Conservation (phyloP, 1,284 basidiomycete genomes). For the Austroboletus novae-zelandiae region DNA sequence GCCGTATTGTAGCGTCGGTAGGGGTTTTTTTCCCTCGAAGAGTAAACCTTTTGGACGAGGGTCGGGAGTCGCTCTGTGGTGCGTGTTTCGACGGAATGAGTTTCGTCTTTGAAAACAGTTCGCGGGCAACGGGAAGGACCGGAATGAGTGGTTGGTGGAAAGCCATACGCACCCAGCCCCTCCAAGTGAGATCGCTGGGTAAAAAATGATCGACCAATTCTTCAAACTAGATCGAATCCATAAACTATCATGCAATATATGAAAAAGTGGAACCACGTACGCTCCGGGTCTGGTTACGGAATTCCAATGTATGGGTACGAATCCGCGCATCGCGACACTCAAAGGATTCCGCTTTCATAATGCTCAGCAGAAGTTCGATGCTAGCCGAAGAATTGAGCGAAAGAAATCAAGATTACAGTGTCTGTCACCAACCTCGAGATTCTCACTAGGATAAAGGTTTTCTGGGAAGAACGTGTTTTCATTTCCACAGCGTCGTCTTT, state of each 20-base stretch:
- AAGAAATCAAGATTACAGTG: constrained; percentile 13
- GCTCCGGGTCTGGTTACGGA: constrained; percentile 86
- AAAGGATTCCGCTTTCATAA: constrained; percentile 70
- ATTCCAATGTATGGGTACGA: constrained; percentile 72
- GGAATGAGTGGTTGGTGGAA: constrained; percentile 74
- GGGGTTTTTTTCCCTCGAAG: constrained; percentile 21
- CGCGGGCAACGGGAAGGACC: constrained; percentile 70
- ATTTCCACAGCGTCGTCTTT: constrained; percentile 67
- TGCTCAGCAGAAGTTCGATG: constrained; percentile 64
- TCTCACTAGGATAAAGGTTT: constrained; percentile 81
- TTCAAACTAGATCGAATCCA: constrained; percentile 54
- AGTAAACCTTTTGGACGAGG: constrained; percentile 22
- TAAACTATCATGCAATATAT: constrained; percentile 3
- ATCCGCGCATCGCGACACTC: constrained; percentile 73
- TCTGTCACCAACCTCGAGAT: constrained; percentile 60
- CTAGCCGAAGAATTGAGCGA: constrained; percentile 36
- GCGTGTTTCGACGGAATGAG: constrained; percentile 52
- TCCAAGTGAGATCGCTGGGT: constrained; percentile 72
- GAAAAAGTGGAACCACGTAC: constrained; percentile 41
- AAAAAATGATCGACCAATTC: constrained; percentile 81
- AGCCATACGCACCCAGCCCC: constrained; percentile 79
- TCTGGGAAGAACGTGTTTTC: constrained; percentile 74
- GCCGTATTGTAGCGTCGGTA: constrained; percentile 12
- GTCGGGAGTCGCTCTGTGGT: constrained; percentile 31
- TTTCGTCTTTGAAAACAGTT: constrained; percentile 73